Conservation (phyloP, 176 grass and related monocot genomes). For the Hyparrhenia diplandra region DNA sequence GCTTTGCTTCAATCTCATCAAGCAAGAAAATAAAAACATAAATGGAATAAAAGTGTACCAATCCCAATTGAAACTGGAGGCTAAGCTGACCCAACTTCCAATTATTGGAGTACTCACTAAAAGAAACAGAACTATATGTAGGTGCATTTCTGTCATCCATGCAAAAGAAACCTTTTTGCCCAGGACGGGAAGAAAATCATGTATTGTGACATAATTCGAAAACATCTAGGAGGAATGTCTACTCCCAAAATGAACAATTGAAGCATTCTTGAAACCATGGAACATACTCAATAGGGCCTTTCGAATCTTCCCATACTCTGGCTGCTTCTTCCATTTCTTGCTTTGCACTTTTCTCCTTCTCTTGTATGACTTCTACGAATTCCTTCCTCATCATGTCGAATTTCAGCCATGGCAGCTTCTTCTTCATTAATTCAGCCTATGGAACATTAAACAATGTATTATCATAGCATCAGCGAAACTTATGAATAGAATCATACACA, state of each 20-base stretch:
- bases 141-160: background rate
- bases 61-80: background rate
- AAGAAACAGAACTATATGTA: background rate
- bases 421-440: slow-evolving; percentile 83
- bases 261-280: background rate
- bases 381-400: slow-evolving; percentile 66
- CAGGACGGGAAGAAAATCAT: background rate
- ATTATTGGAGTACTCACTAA: background rate
- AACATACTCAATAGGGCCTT: slow-evolving; percentile 70
- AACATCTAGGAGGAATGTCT: background rate
- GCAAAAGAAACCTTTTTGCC: background rate
- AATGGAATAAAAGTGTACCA: background rate
- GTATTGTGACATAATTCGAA: background rate
- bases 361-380: slow-evolving; percentile 44
- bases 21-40: background rate
- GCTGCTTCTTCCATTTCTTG: slow-evolving; percentile 68
- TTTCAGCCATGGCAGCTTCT: slow-evolving; percentile 89
- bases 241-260: background rate
- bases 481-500: background rate
- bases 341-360: slow-evolving; percentile 51
- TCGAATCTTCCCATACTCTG: slow-evolving; percentile 64
- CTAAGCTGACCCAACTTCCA: background rate
- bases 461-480: background rate
- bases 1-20: background rate
- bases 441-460: background rate